Conservation (phyloP, 2,329 filamentous ascomycete genomes). For the Truncatella angustata region DNA sequence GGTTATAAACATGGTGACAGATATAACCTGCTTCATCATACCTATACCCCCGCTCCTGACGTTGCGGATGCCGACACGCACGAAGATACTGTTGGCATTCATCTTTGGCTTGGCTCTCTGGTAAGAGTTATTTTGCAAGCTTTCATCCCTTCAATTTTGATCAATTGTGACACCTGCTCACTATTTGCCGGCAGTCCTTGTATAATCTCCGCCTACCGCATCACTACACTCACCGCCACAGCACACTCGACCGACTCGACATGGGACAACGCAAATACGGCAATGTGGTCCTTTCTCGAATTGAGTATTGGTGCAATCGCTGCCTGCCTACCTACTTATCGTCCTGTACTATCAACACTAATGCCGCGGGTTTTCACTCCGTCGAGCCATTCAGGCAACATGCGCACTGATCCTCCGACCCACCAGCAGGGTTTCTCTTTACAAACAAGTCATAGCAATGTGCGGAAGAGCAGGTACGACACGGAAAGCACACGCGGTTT, state of each 20-base stretch:
- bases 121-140: too few relatives aligned
- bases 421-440: neutral
- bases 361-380: slow-evolving; percentile 1
- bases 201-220: slow-evolving; percentile 3
- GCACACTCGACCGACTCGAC: neutral
- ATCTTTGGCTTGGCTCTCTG: slow-evolving; percentile 7
- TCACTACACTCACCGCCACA: neutral
- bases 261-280: slow-evolving; percentile 6
- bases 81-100: slow-evolving; percentile 1
- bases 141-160: too few relatives aligned
- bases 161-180: neutral
- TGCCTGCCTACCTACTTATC: slow-evolving; percentile 1
- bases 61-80: slow-evolving; percentile 1
- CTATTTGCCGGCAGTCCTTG: neutral
- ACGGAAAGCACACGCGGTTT: neutral
- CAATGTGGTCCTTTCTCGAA: neutral
- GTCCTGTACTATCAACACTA: slow-evolving; percentile 1
- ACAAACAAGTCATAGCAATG: neutral
- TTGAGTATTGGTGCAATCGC: slow-evolving; percentile 1
- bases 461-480: neutral
- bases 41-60: neutral
- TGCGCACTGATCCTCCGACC: neutral
- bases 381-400: neutral
- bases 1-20: slow-evolving; percentile 6
- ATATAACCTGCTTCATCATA: slow-evolving; percentile 6